phyloP scores from a whole-genome alignment of 805 yeast species.

The Lipomyces starkeyi region DNA sequence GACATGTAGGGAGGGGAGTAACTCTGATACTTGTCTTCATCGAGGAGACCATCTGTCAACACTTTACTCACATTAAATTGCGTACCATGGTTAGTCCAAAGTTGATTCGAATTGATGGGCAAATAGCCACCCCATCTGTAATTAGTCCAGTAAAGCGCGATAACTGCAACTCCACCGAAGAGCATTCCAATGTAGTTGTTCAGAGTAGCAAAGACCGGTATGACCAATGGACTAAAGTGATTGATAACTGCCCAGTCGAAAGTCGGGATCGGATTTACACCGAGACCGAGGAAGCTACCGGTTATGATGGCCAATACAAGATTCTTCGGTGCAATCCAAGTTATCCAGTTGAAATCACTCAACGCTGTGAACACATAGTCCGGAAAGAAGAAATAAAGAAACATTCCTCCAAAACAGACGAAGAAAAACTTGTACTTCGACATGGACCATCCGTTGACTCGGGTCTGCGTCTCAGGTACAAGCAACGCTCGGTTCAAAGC shows the following conservation, averaged over 20 bases:
- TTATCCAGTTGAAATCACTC: constrained; percentile 65
- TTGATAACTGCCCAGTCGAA: constrained; percentile 52
- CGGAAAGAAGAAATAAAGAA: constrained; percentile 70
- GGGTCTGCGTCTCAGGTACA: constrained; percentile 50
- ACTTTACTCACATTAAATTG: constrained; percentile 53
- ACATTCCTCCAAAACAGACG: constrained; percentile 50
- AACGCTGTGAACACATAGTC: constrained; percentile 66
- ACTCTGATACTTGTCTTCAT: constrained; percentile 54
- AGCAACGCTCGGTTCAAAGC: constrained; percentile 48
- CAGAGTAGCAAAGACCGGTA: constrained; percentile 52
- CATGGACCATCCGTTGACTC: constrained; percentile 65
- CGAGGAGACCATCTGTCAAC: constrained; percentile 49
- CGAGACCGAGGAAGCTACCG: constrained; percentile 61
- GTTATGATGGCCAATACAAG: constrained; percentile 60
- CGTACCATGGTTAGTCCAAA: constrained; percentile 53
- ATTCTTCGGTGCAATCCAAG: constrained; percentile 46
- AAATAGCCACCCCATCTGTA: constrained; percentile 56
- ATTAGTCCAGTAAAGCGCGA: constrained; percentile 53
- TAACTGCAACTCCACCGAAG: constrained; percentile 43
- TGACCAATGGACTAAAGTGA: constrained; percentile 44
- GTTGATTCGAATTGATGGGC: constrained; percentile 54
- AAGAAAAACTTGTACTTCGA: constrained; percentile 58
- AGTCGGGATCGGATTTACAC: constrained; percentile 48
- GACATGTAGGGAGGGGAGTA: constrained; percentile 71
- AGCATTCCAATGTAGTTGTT: constrained; percentile 49